A percentile compares a stretch with the other conserved stretches of the same genome.
These are phyloP conservation scores for Geoglossum glabrum DNA, from an alignment of 495 filamentous ascomycete genomes.

Conservation along the genomic window DNA sequence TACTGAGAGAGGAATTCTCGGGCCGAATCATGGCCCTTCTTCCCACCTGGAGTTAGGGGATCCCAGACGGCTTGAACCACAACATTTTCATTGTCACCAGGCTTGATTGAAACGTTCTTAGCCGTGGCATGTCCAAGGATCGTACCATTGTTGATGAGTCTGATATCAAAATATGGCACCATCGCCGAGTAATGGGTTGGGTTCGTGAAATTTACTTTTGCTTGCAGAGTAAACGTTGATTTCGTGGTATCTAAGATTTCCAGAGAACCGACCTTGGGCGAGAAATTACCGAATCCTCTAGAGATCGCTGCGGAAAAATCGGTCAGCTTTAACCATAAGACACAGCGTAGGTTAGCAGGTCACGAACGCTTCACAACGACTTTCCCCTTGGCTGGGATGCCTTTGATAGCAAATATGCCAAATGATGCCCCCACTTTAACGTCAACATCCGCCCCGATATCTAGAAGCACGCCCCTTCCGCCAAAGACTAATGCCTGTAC, in stretches of 20 bases:
- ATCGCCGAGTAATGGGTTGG: slow-evolving; percentile 66
- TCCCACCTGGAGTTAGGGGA: slow-evolving; percentile 39
- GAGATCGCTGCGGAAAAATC: slow-evolving; percentile 5
- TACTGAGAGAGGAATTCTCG: slow-evolving; percentile 63
- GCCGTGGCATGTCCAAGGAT: slow-evolving; percentile 53
- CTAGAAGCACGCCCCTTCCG: slow-evolving; percentile 37
- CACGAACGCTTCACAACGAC: slow-evolving; percentile 75
- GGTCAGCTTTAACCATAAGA: neutral
- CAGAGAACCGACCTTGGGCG: slow-evolving; percentile 42
- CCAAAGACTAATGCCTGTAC: slow-evolving; percentile 59
- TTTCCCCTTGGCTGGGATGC: slow-evolving; percentile 66
- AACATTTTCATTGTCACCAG: slow-evolving; percentile 55
- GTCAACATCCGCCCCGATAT: slow-evolving; percentile 64
- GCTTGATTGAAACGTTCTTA: slow-evolving; percentile 33
- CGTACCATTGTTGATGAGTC: slow-evolving; percentile 51
- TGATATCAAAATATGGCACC: slow-evolving; percentile 58
- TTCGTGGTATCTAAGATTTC: slow-evolving; percentile 46
- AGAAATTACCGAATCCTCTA: slow-evolving; percentile 28
- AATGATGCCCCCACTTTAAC: slow-evolving; percentile 60
- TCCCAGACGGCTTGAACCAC: slow-evolving; percentile 52
- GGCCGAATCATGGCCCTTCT: slow-evolving; percentile 36
- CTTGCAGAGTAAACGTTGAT: slow-evolving; percentile 44
- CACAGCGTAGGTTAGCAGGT: neutral
- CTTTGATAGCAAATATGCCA: slow-evolving; percentile 55
- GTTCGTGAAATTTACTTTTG: slow-evolving; percentile 65